Evolutionary conservation across 495 filamentous ascomycete species (phyloP).

Genomic region (Podospora fimiseda): DNA sequence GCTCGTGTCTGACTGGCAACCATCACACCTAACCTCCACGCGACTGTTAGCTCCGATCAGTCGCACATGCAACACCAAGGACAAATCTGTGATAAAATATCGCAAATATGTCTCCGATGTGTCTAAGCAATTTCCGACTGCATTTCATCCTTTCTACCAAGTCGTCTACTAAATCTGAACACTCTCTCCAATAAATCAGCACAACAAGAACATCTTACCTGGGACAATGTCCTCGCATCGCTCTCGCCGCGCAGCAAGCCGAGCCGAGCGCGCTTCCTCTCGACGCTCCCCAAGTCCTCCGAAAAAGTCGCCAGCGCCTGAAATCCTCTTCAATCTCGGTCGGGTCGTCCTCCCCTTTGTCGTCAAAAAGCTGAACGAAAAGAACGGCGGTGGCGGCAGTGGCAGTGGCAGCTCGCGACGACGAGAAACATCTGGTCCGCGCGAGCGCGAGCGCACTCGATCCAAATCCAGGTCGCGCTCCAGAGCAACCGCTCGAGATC

Average conservation of each 20-base stretch:
- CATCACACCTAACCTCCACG: slow-evolving; percentile 10
- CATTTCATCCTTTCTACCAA: no score
- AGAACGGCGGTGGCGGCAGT: not conserved
- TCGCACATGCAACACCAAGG: not conserved
- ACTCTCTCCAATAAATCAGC: no score
- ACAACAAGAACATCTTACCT: no score
- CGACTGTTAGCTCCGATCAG: not conserved
- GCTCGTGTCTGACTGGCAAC: slow-evolving; percentile 4
- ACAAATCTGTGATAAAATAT: not conserved
- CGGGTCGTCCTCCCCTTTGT: slow-evolving; percentile 22
- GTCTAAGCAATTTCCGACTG: no score
- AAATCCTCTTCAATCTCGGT: slow-evolving; percentile 20
- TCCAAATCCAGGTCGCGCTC: no score
- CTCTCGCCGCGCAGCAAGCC: not conserved
- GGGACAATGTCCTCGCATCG: not conserved
- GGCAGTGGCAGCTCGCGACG: not conserved
- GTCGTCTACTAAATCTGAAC: no score
- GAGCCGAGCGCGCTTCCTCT: not conserved
- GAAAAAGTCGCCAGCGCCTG: slow-evolving; percentile 5
- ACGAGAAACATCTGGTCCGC: not conserved
- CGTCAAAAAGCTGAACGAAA: slow-evolving; percentile 14
- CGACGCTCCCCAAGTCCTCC: not conserved
- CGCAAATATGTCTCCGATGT: not conserved
- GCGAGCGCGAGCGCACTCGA: slow-evolving; percentile 4
- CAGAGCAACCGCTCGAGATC: not conserved